Conservation (phyloP, 2,329 filamentous ascomycete species). For the Berkeleyomyces rouxiae region DNA sequence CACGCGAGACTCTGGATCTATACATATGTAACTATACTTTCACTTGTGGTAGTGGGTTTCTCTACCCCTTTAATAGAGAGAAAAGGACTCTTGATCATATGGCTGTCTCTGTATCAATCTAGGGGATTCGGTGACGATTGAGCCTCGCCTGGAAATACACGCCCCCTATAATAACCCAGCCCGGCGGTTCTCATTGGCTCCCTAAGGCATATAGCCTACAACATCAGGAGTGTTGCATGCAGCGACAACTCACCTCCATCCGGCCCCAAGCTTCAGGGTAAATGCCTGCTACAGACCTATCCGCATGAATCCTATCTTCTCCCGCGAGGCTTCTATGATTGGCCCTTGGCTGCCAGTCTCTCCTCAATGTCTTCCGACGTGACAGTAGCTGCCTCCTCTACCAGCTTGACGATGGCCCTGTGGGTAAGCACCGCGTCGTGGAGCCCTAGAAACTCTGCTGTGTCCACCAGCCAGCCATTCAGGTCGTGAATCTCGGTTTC, state of each 20-base stretch:
- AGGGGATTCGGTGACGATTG: too few species aligned
- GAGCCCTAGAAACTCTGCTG: conserved; percentile 24
- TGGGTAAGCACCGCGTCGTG: conserved; percentile 24
- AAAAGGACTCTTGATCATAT: neutral
- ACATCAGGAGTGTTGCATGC: neutral
- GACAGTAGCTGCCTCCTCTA: conserved; percentile 21
- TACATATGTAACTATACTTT: neutral
- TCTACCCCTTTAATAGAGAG: neutral
- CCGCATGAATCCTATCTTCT: neutral
- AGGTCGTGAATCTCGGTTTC: conserved; percentile 40
- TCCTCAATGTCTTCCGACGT: conserved; percentile 6
- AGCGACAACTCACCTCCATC: conserved; percentile 1
- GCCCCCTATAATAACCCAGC: neutral
- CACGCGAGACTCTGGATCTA: neutral
- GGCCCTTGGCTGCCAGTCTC: conserved; percentile 4
- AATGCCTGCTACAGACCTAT: neutral
- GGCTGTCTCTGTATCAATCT: neutral
- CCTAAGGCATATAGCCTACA: neutral
- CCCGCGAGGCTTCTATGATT: neutral
- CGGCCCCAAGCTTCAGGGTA: neutral
- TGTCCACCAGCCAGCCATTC: conserved; percentile 41
- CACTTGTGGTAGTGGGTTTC: neutral
- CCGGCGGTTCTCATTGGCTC: neutral
- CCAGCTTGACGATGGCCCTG: conserved; percentile 26
- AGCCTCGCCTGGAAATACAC: too few species aligned